A percentile compares a stretch with the other conserved stretches of the same genome.
Evolutionary conservation across 306 rosid genomes (phyloP).

Genomic region (Sicyos edulis): DNA sequence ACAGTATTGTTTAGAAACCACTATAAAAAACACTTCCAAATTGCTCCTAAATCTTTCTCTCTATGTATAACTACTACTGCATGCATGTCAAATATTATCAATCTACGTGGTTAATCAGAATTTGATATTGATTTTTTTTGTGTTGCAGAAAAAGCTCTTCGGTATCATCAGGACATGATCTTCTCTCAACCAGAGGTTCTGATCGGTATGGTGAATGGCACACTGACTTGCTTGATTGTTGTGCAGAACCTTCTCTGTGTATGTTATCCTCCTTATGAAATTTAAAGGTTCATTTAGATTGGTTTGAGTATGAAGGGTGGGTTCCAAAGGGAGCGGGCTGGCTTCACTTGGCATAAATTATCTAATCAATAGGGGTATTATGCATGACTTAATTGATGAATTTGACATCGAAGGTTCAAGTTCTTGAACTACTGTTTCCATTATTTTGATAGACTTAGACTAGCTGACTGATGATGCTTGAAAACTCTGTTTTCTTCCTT

Average conservation of each 20-base stretch:
- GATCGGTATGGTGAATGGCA: conserved; percentile 73
- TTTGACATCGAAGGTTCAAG: background rate
- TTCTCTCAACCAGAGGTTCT: conserved; percentile 55
- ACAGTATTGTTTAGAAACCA: background rate
- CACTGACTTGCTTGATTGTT: conserved; percentile 88
- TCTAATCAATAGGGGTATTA: background rate
- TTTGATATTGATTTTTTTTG: conserved; percentile 10
- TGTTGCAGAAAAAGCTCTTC: conserved; percentile 45
- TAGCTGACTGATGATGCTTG: background rate
- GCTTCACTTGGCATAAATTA: background rate
- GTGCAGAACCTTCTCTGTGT: conserved; percentile 89
- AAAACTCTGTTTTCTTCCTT: conserved; percentile 8
- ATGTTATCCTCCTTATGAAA: conserved; percentile 32
- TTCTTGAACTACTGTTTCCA: background rate
- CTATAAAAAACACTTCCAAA: background rate
- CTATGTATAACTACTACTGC: background rate
- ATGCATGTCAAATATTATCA: conserved; percentile 8
- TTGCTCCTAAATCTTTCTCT: background rate
- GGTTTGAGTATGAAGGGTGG: background rate
- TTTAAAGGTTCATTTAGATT: background rate
- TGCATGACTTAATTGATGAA: background rate
- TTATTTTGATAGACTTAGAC: background rate
- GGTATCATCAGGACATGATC: conserved; percentile 56
- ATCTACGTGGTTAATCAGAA: background rate
- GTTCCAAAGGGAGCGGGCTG: background rate